A percentile compares a stretch with the other conserved stretches of the same genome.
Conservation (phyloP, 202 grass and related monocot species). For the Dendrocalamus latiflorus region DNA sequence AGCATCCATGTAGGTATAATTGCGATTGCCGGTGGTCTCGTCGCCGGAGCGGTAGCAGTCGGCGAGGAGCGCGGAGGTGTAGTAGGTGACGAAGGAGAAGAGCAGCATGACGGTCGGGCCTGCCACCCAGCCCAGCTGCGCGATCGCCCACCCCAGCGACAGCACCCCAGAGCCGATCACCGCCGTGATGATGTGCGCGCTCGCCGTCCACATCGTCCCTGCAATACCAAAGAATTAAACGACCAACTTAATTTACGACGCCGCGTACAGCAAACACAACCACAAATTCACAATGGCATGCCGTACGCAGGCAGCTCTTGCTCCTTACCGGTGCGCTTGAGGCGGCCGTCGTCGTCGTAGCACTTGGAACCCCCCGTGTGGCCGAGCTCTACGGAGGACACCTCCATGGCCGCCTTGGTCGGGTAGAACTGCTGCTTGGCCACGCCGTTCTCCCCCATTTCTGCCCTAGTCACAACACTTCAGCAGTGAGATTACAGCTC, state of each 20-base stretch:
- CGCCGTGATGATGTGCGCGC: constrained; percentile 91
- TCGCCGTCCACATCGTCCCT: constrained; percentile 90
- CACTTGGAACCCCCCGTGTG: constrained; percentile 56
- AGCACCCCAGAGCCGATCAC: constrained; percentile 92
- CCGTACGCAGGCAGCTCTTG: neutral
- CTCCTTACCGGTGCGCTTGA: constrained; percentile 61
- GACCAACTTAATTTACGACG: neutral
- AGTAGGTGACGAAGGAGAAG: constrained; percentile 92
- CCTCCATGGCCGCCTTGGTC: constrained; percentile 42
- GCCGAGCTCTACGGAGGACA: constrained; percentile 48
- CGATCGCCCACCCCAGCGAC: constrained; percentile 89
- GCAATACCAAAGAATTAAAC: neutral
- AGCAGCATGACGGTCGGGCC: constrained; percentile 87
- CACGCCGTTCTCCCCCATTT: constrained; percentile 53
- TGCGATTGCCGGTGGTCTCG: constrained; percentile 66
- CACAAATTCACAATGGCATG: neutral
- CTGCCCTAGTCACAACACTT: constrained; percentile 8
- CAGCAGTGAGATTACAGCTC: constrained; percentile 26
- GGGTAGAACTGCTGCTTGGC: constrained; percentile 28
- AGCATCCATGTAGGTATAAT: constrained; percentile 96
- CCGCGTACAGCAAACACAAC: neutral
- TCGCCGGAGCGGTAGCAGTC: constrained; percentile 92
- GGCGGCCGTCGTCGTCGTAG: constrained; percentile 81
- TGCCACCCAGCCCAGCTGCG: constrained; percentile 89
- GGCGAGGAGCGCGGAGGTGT: constrained; percentile 69